These are phyloP conservation scores for Petunia axillaris DNA, from an alignment of 257 asterid species.

Conservation along the genomic window DNA sequence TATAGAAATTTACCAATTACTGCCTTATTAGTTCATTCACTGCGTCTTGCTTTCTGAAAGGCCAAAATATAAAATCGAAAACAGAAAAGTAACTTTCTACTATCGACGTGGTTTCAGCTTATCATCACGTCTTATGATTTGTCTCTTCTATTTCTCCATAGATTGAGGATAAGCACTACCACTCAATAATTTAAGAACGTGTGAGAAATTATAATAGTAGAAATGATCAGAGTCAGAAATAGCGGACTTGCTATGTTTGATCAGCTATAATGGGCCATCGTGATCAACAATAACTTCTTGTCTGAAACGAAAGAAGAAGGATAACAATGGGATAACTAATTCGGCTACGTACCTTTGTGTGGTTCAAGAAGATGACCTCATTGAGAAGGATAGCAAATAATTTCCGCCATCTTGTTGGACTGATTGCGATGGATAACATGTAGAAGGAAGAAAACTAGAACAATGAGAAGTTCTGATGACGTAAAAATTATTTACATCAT, in stretches of 20 bases:
- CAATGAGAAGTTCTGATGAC: neutral
- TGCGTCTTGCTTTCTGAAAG: no score
- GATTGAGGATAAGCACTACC: neutral
- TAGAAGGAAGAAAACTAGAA: neutral
- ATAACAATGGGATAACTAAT: no score
- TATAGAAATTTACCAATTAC: no score
- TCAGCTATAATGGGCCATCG: neutral
- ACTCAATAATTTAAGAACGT: neutral
- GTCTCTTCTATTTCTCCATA: neutral
- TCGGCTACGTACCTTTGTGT: neutral
- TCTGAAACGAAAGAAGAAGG: neutral
- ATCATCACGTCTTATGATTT: no score
- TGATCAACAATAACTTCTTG: neutral
- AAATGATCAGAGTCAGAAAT: neutral
- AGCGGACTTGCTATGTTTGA: slow-evolving; percentile 7
- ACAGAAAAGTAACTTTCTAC: no score
- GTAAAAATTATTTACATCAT: no score
- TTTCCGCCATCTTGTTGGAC: neutral
- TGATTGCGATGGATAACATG: neutral
- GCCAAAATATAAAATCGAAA: no score
- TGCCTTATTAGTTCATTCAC: no score
- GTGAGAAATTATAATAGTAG: neutral
- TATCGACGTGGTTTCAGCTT: no score
- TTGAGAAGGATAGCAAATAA: neutral
- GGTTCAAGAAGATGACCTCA: neutral